Conservation (phyloP, 345 rosid species). For the Dimocarpus longan region DNA sequence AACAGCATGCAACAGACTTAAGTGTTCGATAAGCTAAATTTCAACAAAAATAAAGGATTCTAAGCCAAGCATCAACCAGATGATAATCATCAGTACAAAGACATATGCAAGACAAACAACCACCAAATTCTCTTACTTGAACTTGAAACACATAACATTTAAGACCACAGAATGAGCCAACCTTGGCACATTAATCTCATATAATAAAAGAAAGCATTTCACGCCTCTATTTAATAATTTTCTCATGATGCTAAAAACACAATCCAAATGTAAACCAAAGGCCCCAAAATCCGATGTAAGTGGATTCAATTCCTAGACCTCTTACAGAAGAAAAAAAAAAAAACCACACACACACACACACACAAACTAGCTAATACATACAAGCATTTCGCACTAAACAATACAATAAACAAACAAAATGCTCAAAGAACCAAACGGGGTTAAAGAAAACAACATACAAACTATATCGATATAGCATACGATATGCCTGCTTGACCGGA, state of each 20-base stretch:
- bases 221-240: too few species aligned
- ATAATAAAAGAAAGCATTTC: too few species aligned
- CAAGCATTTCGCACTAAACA: neutral
- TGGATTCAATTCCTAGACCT: too few species aligned
- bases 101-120: neutral
- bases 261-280: too few species aligned
- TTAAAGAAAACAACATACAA: constrained; percentile 46
- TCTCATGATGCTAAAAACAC: too few species aligned
- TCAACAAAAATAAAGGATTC: neutral
- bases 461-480: constrained; percentile 85
- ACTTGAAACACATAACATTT: neutral
- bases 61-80: neutral
- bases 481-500: constrained; percentile 86
- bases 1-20: neutral
- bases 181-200: neutral
- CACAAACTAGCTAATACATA: too few species aligned
- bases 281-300: too few species aligned
- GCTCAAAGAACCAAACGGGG: neutral
- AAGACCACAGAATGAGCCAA: neutral
- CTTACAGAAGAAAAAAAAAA: too few species aligned
- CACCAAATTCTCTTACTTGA: neutral
- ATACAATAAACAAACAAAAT: neutral
- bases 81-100: neutral
- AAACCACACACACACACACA: too few species aligned
- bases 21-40: neutral